Base-by-base conservation (phyloP, 371 early-diverging fungal species). In the Polyrhizophydium stewartii region DNA sequence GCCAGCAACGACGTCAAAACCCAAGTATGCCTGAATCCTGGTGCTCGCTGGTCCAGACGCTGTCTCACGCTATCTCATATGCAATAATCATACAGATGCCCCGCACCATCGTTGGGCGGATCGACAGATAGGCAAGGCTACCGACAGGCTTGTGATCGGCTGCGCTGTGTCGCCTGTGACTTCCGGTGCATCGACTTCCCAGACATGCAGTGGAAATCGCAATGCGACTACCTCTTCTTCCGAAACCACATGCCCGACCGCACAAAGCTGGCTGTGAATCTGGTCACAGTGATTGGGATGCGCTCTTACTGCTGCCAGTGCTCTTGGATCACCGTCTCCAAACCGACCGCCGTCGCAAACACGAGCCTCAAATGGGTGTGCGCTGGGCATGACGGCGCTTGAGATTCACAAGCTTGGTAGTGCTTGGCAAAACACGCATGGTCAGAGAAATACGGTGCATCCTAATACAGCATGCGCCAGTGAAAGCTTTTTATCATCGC, bases 171-270 rank as follows among this genome's bases (percentile, higher is more conserved):
- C 5, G 6, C 35, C 3, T 55, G 56, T 21, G 56, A 55, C 56
- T 55, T 55, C 25, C 7, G n/a, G 6, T 55, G 56, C 40, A 35
- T 38, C 24, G 25, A 22, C 5, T 55, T 55, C 35, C 24, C 32
- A 32, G 40, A 37, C 40, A 35, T 24, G 35, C 35, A 2, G 7
- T 55, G 56, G 56, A 53, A 5, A 5, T 30, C 32, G 2, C 12
- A 53, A 35, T 53, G 53, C 35, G 38, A 55, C 40, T 55, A 55
- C 21, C 56, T 55, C 5, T 55, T 55, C 38, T 55, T 55, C 21
- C 35, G 56, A 32, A 55, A 55, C 40, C 21, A 35, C 38, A 55
- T 55, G 56, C 56, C 56, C 2, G 56, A 55, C 35, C 22, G 22
- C 10, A 2, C 2, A 37, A 35, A 41, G 27, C 40, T 55, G 7